Conservation (phyloP, 208 protist species). For the Wallacemonas rigidus region DNA sequence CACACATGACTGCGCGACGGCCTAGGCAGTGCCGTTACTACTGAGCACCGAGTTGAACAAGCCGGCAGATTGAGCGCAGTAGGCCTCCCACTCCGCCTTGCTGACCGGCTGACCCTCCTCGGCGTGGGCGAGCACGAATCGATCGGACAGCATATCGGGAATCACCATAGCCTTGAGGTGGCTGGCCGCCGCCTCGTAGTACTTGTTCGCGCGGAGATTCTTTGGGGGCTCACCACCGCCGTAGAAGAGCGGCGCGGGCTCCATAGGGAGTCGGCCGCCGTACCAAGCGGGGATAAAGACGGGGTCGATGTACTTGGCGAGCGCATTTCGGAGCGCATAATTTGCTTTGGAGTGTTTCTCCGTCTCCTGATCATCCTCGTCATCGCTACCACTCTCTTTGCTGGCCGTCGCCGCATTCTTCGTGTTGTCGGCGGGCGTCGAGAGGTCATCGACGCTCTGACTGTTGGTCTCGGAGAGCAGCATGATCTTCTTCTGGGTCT, state of each 20-base stretch:
- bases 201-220: conserved; percentile 22
- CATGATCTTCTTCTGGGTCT: conserved; percentile 62
- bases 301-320: conserved; percentile 43
- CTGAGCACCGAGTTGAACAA: neutral
- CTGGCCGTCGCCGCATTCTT: conserved; percentile 18
- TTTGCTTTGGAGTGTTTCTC: conserved; percentile 28
- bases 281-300: conserved; percentile 55
- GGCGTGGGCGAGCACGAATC: conserved; percentile 35
- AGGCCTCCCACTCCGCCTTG: conserved; percentile 29
- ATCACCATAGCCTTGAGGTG: conserved; percentile 33
- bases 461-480: conserved; percentile 55
- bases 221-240: conserved; percentile 28
- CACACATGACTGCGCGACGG: neutral
- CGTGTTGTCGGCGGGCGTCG: neutral
- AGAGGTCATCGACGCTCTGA: conserved; percentile 32
- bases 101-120: conserved; percentile 31
- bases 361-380: conserved; percentile 33
- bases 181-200: conserved; percentile 27
- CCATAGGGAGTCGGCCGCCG: conserved; percentile 32
- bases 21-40: neutral
- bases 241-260: conserved; percentile 40
- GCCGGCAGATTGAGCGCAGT: conserved; percentile 3
- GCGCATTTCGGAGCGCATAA: conserved; percentile 40
- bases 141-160: conserved; percentile 48
- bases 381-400: conserved; percentile 19